Evolutionary conservation across 2,329 filamentous ascomycete genomes (phyloP), one percentile per base, ranked within the genome.

Genomic region (Bipolaris victoriae): DNA sequence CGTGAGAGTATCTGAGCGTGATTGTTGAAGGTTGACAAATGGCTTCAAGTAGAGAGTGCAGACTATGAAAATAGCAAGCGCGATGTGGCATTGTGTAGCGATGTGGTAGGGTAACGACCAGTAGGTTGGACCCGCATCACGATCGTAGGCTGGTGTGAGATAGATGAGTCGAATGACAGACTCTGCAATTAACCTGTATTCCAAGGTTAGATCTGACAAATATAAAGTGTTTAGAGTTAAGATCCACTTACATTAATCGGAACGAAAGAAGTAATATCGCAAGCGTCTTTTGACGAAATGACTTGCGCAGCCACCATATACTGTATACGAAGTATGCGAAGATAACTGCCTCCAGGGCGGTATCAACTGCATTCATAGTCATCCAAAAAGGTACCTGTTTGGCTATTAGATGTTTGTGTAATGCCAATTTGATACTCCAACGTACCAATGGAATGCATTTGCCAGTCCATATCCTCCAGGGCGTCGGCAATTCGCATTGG

Each of bases 401-500:
- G 10, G 37, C 4, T 37, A 29, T 56, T 44, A 59, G 60, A 26
- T 6, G 29, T 9, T 16, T n/a, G 0, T 7, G 3, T 15, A 13
- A 22, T 49, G 11, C 11, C 1, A 0, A 9, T 16, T 10, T 15
- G 31, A 1, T 5, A 3, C 20, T 11, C n/a, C 5, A 7, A 56
- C 61, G 50, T 55, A 71, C 71, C 50, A 66, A 26, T 7, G 65
- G 54, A 18, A 70, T 66, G 40, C 69, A 73, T 49, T 63, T 64
- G 3, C 64, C 62, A 1, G 51, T 62, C 57, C 61, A 64, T 18
- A 65, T 58, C 22, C 62, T 55, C 70, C 69, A 71, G 7, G 69
- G 69, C 15, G 40, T 60, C 2, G 70, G 69, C 44, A 71, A 49
- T 5, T 58, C 59, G 44, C 71, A 73, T 43, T 69, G 59, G 7